phyloP scores from a whole-genome alignment of 1,284 basidiomycete genomes.

The Marasmius fiardii region DNA sequence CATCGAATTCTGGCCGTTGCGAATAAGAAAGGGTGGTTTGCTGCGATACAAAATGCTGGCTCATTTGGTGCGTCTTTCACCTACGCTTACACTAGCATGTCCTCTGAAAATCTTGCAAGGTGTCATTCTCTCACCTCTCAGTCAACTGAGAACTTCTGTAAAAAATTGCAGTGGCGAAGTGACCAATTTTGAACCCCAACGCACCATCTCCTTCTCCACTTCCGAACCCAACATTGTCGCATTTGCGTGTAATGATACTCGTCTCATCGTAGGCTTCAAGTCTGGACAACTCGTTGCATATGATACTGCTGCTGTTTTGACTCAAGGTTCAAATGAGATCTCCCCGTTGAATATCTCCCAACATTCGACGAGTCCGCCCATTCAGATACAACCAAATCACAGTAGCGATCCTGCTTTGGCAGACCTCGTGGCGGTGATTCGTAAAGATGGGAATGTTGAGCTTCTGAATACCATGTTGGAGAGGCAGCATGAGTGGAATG shows the following conservation, averaged over 20 bases:
- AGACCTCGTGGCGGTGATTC: conserved; percentile 59
- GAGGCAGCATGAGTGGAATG: conserved; percentile 61
- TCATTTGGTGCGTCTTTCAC: conserved; percentile 32
- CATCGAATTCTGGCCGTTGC: conserved; percentile 52
- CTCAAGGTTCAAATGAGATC: conserved; percentile 37
- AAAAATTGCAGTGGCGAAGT: conserved; percentile 36
- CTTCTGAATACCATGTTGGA: conserved; percentile 54
- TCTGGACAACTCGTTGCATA: conserved; percentile 58
- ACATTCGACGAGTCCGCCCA: conserved; percentile 38
- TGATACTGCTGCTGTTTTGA: conserved; percentile 48
- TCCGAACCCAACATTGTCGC: conserved; percentile 47
- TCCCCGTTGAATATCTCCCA: conserved; percentile 47
- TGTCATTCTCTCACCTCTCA: conserved; percentile 54
- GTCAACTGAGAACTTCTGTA: conserved; percentile 51
- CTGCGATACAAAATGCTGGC: conserved; percentile 43
- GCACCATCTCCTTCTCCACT: conserved; percentile 39
- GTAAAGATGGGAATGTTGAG: conserved; percentile 50
- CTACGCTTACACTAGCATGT: background rate
- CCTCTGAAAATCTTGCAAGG: conserved; percentile 31
- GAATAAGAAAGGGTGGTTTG: conserved; percentile 64
- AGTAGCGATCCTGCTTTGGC: conserved; percentile 47
- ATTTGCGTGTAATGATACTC: conserved; percentile 56
- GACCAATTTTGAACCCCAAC: conserved; percentile 42
- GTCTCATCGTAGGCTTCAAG: conserved; percentile 54
- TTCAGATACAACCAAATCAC: conserved; percentile 64